phyloP scores from a whole-genome alignment of 129 eudicot genomes.

The Centella asiatica region DNA sequence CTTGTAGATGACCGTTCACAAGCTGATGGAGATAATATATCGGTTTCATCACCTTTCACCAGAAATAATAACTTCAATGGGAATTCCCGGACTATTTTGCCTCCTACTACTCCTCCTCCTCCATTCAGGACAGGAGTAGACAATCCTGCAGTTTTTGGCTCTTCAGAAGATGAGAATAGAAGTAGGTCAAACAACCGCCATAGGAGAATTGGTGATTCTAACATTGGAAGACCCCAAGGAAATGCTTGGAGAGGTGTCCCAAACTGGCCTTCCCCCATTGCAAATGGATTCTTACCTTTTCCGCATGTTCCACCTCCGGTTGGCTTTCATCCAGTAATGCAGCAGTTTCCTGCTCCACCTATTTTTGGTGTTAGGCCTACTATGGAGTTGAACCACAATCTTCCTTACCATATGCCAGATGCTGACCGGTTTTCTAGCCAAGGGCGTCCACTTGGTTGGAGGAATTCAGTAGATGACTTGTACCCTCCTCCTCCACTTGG shows the following conservation, averaged over 20 bases:
- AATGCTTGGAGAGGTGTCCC: constrained; percentile 77
- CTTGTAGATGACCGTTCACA: constrained; percentile 47
- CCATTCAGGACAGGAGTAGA: constrained; percentile 47
- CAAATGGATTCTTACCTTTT: constrained; percentile 77
- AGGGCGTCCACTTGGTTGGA: constrained; percentile 66
- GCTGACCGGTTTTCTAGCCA: constrained; percentile 55
- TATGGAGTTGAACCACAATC: constrained; percentile 61
- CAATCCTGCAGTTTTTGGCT: constrained; percentile 40
- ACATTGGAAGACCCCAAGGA: constrained; percentile 59
- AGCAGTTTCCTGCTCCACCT: constrained; percentile 64
- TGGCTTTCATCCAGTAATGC: constrained; percentile 75
- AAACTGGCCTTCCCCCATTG: constrained; percentile 78
- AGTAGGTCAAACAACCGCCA: constrained; percentile 52
- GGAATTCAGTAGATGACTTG: constrained; percentile 58
- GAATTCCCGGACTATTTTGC: constrained; percentile 40
- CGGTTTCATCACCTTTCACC: constrained; percentile 63
- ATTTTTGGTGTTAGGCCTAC: constrained; percentile 76
- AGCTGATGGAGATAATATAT: constrained; percentile 52
- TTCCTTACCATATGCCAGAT: constrained; percentile 66
- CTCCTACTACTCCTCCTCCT: constrained; percentile 54
- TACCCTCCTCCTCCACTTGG: constrained; percentile 62
- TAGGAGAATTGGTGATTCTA: constrained; percentile 59
- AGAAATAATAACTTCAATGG: constrained; percentile 41
- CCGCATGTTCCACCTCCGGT: constrained; percentile 82
- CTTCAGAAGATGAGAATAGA: constrained; percentile 63